A percentile compares a stretch with the other conserved stretches of the same genome.
These are phyloP conservation scores for Gamarada debralockiae DNA, from an alignment of 495 filamentous ascomycete genomes.

Conservation along the genomic window DNA sequence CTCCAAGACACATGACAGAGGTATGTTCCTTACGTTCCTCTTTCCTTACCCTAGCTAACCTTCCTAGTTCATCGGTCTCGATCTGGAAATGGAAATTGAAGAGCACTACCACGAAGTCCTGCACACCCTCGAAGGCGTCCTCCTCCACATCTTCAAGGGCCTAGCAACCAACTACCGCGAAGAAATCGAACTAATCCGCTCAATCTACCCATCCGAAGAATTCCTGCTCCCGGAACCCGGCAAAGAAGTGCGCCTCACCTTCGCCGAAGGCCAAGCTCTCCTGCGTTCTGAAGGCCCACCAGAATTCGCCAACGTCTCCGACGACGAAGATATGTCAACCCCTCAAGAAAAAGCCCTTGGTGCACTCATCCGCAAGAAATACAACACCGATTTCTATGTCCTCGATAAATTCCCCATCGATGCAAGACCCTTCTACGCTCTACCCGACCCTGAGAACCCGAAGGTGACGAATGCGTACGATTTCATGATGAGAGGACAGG, in stretches of 20 bases:
- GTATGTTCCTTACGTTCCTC: conserved; percentile 19
- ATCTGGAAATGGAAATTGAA: conserved; percentile 95
- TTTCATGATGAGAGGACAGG: conserved; percentile 92
- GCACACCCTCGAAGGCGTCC: conserved; percentile 73
- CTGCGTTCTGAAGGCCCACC: conserved; percentile 77
- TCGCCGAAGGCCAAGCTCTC: conserved; percentile 78
- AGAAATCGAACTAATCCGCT: conserved; percentile 65
- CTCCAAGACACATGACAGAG: conserved; percentile 93
- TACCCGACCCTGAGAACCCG: conserved; percentile 65
- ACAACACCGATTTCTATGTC: conserved; percentile 87
- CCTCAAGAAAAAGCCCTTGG: conserved; percentile 90
- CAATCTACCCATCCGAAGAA: conserved; percentile 54
- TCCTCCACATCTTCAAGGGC: conserved; percentile 84
- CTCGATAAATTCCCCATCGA: conserved; percentile 86
- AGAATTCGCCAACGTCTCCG: conserved; percentile 58
- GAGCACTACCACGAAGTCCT: conserved; percentile 86
- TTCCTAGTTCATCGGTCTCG: conserved; percentile 81
- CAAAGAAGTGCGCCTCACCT: conserved; percentile 77
- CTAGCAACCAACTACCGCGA: conserved; percentile 64
- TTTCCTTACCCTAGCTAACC: neutral
- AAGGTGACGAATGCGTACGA: conserved; percentile 81
- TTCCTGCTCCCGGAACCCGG: conserved; percentile 54
- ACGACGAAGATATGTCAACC: conserved; percentile 78
- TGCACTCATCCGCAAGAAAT: conserved; percentile 76
- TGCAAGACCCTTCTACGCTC: conserved; percentile 87